Percentiles rank a stretch among this genome's conserved stretches.
phyloP scores from a whole-genome alignment of 768 basidiomycete genomes.

The Pulveroboletus sp. region DNA sequence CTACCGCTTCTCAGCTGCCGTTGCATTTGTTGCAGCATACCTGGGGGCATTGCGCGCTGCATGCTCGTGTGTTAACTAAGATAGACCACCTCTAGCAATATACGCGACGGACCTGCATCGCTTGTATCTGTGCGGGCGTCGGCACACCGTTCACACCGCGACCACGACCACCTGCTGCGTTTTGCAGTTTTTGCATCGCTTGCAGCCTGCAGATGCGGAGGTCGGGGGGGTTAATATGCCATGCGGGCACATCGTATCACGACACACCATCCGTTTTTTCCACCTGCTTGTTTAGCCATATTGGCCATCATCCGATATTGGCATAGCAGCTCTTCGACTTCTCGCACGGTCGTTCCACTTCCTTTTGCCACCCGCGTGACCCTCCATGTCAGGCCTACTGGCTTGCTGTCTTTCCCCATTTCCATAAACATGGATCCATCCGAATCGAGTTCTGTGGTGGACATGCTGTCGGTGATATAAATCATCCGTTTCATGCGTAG shows the following conservation, averaged over 20 bases:
- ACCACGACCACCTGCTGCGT: constrained; percentile 78
- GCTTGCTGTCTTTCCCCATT: constrained; percentile 75
- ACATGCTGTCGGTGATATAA: constrained; percentile 98
- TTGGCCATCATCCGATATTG: constrained; percentile 99
- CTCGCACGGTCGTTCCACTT: constrained; percentile 89
- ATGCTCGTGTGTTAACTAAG: constrained; percentile 5
- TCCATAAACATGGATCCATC: constrained; percentile 92
- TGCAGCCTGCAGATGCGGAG: constrained; percentile 50
- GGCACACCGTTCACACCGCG: constrained; percentile 87
- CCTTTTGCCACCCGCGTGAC: constrained; percentile 88
- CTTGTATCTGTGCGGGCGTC: constrained; percentile 88
- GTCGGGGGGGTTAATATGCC: constrained; percentile 4
- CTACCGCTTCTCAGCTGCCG: constrained; percentile 74
- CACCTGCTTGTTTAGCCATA: constrained; percentile 97
- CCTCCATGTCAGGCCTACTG: constrained; percentile 82
- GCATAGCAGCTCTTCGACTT: constrained; percentile 95
- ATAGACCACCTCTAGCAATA: background rate
- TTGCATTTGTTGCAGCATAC: constrained; percentile 93
- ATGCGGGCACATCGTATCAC: background rate
- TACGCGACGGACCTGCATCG: constrained; percentile 69
- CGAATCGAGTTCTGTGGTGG: constrained; percentile 86
- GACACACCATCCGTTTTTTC: constrained; percentile 87
- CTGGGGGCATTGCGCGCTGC: constrained; percentile 90
- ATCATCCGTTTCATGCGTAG: constrained; percentile 95
- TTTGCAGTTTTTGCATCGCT: constrained; percentile 91